A percentile compares a stretch with the other conserved stretches of the same genome.
phyloP scores from a whole-genome alignment of 257 asterid species.

The Salvia rosmarinus region DNA sequence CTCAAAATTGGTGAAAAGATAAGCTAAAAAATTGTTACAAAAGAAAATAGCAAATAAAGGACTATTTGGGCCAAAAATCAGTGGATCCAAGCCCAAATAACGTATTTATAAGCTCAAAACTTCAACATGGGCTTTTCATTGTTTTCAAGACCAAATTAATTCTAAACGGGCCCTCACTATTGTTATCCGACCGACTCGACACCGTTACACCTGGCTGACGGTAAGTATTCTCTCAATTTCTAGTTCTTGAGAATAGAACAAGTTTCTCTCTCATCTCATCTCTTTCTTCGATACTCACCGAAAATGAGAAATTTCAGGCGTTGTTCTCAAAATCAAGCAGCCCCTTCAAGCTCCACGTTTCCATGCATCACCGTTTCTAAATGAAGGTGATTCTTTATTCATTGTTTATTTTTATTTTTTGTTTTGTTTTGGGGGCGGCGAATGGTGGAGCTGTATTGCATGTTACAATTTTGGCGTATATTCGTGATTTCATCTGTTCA shows the following conservation, averaged over 20 bases:
- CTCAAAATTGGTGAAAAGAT: too few relatives aligned
- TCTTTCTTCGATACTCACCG: slow-evolving; percentile 18
- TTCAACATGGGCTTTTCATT: background rate
- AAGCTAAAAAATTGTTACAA: too few relatives aligned
- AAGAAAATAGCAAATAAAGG: too few relatives aligned
- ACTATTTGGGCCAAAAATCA: too few relatives aligned
- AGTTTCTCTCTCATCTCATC: slow-evolving; percentile 40
- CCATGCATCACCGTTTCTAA: slow-evolving; percentile 30
- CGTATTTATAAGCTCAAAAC: background rate
- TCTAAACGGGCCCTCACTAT: background rate
- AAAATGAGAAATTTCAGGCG: slow-evolving; percentile 26
- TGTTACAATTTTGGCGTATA: slow-evolving; percentile 19
- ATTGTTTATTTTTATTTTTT: background rate
- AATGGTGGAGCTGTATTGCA: slow-evolving; percentile 28
- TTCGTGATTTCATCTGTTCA: background rate
- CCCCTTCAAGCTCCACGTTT: slow-evolving; percentile 22
- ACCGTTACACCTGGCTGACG: slow-evolving; percentile 22
- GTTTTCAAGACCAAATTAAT: background rate
- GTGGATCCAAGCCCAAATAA: background rate
- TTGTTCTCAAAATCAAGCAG: slow-evolving; percentile 25
- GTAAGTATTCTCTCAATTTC: background rate
- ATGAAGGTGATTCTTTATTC: slow-evolving; percentile 24
- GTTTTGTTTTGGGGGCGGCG: background rate
- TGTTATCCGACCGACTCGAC: slow-evolving; percentile 14
- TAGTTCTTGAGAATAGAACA: slow-evolving; percentile 7